Conservation (phyloP, 2,329 filamentous ascomycete genomes). For the Fusarium tjaetaba region DNA sequence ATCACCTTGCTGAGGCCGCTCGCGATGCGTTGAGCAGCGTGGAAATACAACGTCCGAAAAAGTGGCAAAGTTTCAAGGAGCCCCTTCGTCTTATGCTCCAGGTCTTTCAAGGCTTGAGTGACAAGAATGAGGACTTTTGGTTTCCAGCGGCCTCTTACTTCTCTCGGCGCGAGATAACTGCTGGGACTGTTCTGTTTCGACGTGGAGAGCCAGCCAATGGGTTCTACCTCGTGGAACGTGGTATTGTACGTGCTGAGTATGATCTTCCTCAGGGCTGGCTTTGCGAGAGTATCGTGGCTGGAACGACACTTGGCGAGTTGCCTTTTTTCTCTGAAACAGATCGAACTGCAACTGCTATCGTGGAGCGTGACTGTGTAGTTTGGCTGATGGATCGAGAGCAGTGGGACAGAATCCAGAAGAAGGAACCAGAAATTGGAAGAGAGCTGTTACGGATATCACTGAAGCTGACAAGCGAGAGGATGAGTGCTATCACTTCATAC, state of each 20-base stretch:
- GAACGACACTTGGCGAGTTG: slow-evolving; percentile 93
- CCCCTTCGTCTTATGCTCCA: slow-evolving; percentile 92
- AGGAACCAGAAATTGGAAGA: slow-evolving; percentile 79
- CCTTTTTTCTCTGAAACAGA: slow-evolving; percentile 95
- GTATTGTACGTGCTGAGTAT: slow-evolving; percentile 91
- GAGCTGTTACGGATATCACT: slow-evolving; percentile 89
- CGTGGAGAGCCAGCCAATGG: slow-evolving; percentile 80
- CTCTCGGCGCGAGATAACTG: slow-evolving; percentile 69
- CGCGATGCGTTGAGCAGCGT: slow-evolving; percentile 76
- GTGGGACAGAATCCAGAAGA: slow-evolving; percentile 78
- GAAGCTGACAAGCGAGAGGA: slow-evolving; percentile 93
- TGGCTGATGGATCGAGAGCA: slow-evolving; percentile 80
- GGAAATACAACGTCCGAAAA: slow-evolving; percentile 67
- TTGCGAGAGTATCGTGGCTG: slow-evolving; percentile 91
- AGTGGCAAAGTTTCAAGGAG: slow-evolving; percentile 89
- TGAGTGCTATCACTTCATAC: slow-evolving; percentile 74
- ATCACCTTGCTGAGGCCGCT: slow-evolving; percentile 81
- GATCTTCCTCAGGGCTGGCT: slow-evolving; percentile 88
- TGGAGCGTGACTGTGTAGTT: slow-evolving; percentile 81
- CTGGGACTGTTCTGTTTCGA: slow-evolving; percentile 79
- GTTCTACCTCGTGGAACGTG: slow-evolving; percentile 91
- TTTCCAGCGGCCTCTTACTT: slow-evolving; percentile 83
- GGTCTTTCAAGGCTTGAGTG: slow-evolving; percentile 89
- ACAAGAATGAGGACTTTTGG: slow-evolving; percentile 95
- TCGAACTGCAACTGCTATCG: slow-evolving; percentile 85